These are phyloP conservation scores for Isatis lusitanica DNA, from an alignment of 441 rosid genomes.

Conservation along the genomic window DNA sequence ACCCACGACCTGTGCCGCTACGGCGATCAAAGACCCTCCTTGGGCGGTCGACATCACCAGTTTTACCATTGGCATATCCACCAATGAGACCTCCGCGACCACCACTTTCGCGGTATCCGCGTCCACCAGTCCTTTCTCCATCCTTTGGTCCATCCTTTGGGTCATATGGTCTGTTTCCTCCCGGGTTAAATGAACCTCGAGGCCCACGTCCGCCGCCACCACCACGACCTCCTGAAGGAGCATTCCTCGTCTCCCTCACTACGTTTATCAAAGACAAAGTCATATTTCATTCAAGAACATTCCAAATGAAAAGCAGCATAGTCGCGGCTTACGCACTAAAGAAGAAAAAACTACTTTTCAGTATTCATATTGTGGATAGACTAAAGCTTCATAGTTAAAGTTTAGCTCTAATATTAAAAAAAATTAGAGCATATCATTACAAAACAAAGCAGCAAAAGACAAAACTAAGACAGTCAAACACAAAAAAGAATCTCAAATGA, in stretches of 20 bases:
- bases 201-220: conserved; percentile 25
- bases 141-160: background rate
- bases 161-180: conserved; percentile 17
- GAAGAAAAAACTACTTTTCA: background rate
- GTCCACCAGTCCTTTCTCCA: conserved; percentile 29
- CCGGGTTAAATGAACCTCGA: conserved; percentile 16
- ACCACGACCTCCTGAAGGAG: conserved; percentile 24
- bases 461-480: background rate
- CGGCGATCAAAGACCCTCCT: conserved; percentile 28
- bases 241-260: conserved; percentile 35
- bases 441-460: background rate
- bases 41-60: conserved; percentile 34
- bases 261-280: background rate
- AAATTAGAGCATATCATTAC: background rate
- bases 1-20: conserved; percentile 37
- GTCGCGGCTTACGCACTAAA: too few relatives aligned
- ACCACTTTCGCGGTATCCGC: conserved; percentile 21
- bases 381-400: background rate
- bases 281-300: background rate
- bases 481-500: background rate
- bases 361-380: too few relatives aligned
- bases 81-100: conserved; percentile 28
- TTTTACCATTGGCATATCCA: conserved; percentile 32
- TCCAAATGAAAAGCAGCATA: background rate
- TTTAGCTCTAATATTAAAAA: background rate